Conservation (phyloP, 2,329 filamentous ascomycete genomes). For the Aspergillus sp. region DNA sequence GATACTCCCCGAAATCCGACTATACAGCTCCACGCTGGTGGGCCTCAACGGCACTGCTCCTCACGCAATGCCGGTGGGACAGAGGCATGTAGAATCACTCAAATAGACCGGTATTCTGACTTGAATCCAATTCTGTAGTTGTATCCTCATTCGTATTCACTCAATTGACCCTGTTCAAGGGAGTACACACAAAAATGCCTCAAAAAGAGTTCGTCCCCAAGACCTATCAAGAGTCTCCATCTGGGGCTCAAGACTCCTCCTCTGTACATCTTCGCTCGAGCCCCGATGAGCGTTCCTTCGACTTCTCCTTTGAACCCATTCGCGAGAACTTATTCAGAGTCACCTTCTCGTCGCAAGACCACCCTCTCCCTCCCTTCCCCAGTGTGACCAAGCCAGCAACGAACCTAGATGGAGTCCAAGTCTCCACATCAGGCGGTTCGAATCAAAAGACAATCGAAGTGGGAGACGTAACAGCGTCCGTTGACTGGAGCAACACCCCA, state of each 20-base stretch:
- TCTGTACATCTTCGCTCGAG: slow-evolving; percentile 49
- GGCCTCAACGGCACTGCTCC: background rate
- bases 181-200: slow-evolving; percentile 41
- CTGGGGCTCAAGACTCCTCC: slow-evolving; percentile 24
- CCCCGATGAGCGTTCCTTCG: slow-evolving; percentile 45
- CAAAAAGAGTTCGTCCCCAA: slow-evolving; percentile 51
- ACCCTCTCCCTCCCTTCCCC: slow-evolving; percentile 67
- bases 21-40: slow-evolving; percentile 11
- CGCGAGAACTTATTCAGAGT: slow-evolving; percentile 67
- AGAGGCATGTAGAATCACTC: slow-evolving; percentile 13
- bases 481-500: slow-evolving; percentile 63
- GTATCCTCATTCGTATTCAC: background rate
- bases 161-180: background rate
- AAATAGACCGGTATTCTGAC: slow-evolving; percentile 22
- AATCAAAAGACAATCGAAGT: slow-evolving; percentile 50
- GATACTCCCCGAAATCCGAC: slow-evolving; percentile 36
- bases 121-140: background rate
- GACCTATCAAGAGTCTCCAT: slow-evolving; percentile 36
- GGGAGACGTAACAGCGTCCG: slow-evolving; percentile 54
- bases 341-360: slow-evolving; percentile 63
- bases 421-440: slow-evolving; percentile 33
- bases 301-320: slow-evolving; percentile 66
- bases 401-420: slow-evolving; percentile 36
- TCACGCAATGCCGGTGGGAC: background rate
- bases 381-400: slow-evolving; percentile 54